Evolutionary conservation across 2,329 filamentous ascomycete genomes (phyloP), one percentile per base, ranked within the genome.

Genomic region (Truncatella angustata): DNA sequence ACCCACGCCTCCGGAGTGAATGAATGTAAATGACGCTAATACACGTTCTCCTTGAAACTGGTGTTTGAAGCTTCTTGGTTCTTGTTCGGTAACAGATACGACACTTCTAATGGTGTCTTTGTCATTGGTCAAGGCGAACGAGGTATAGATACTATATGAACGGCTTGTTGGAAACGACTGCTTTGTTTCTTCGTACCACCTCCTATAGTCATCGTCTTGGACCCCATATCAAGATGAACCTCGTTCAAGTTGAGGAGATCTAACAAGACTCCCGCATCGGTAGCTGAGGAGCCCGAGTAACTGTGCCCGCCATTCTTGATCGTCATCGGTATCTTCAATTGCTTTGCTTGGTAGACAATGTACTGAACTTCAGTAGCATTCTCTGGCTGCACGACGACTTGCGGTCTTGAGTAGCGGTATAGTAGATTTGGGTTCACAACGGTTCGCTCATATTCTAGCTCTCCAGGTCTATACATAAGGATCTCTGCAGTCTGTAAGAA

Each of bases 301-400:
- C 65, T 68, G 48, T 70, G 66, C 0, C 67, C 66, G 4, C 60
- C 61, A 47, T 59, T 56, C 50, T 66, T 69, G 14, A 70, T 61
- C 5, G 61, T 65, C 0, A 70, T 50, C 0, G 46, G 28, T 0
- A 65, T 14, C 1, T 44, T 6, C 23, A 21, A 5, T 23, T 14
- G 5, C 24, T 21, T 39, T 26, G 58, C 58, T 30, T 55, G 24
- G 7, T 28, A 45, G 53, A 65, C 49, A 9, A 60, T 54, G 1
- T 28, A 34, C 37, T 53, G 46, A 2, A 65, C 63, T 2, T 65
- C 54, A 3, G 20, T 3, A 5, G 16, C 10, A 9, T 4, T 50
- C 23, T 53, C 12, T 3, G 63, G 63, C 43, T 61, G 62, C 4
- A 65, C 53, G 0, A 66, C 63, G 44, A 52, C 59, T 12, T 35